These are phyloP conservation scores for Phyllosticta citribraziliensis DNA, from an alignment of 2,329 filamentous ascomycete species.

Conservation along the genomic window DNA sequence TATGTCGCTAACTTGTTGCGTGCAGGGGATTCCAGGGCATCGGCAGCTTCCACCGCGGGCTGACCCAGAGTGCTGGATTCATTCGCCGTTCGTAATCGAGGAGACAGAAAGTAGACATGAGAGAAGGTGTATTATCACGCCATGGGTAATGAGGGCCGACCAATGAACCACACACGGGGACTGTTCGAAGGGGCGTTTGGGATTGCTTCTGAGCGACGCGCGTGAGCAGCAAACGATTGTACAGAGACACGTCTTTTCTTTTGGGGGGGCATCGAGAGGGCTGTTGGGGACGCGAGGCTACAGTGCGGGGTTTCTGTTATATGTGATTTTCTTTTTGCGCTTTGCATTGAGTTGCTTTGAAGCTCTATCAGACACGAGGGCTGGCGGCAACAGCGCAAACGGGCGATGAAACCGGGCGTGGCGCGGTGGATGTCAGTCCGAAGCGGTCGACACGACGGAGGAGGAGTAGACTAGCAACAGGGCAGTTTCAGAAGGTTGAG, in stretches of 20 bases:
- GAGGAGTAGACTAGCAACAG: not conserved
- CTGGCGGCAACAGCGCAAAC: not conserved
- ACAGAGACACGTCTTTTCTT: not conserved
- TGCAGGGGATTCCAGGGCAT: slow-evolving; percentile 41
- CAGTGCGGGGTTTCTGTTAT: not conserved
- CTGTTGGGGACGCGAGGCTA: not conserved
- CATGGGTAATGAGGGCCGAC: not conserved
- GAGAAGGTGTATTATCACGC: not conserved
- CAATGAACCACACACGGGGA: not conserved
- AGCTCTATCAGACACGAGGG: not conserved
- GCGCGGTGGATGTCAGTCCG: not conserved
- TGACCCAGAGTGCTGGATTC: slow-evolving; percentile 8
- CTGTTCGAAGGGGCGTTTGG: not conserved
- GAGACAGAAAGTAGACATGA: not conserved
- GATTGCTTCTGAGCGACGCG: not conserved
- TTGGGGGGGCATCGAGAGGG: not conserved
- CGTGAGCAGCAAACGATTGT: not conserved
- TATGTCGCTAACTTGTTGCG: slow-evolving; percentile 13
- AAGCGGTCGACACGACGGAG: not conserved
- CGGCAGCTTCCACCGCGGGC: slow-evolving; percentile 32
- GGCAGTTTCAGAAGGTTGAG: not conserved
- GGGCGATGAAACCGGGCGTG: not conserved
- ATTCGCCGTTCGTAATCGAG: slow-evolving; percentile 6
- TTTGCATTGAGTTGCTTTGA: not conserved
- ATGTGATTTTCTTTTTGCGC: not conserved